phyloP scores from a whole-genome alignment of 352 stramenopile species.

The Thalassiosira delicatula region DNA sequence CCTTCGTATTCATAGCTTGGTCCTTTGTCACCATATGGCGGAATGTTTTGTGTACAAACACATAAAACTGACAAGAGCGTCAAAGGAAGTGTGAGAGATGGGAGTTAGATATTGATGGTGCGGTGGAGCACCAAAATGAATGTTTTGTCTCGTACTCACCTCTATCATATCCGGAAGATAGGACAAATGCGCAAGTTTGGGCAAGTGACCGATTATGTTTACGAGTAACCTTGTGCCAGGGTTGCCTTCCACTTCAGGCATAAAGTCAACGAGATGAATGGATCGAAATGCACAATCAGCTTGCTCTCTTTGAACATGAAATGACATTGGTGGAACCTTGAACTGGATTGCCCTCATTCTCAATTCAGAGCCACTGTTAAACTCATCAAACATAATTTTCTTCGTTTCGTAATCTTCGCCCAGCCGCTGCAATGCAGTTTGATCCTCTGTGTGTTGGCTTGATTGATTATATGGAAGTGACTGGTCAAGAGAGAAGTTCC shows the following conservation, averaged over 20 bases:
- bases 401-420: constrained; percentile 22
- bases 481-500: constrained; percentile 31
- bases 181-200: constrained; percentile 36
- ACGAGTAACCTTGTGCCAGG: neutral
- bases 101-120: too few relatives aligned
- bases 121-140: too few relatives aligned
- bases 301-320: constrained; percentile 15
- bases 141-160: constrained; percentile 25
- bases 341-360: constrained; percentile 40
- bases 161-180: constrained; percentile 48
- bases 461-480: constrained; percentile 29
- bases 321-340: constrained; percentile 28
- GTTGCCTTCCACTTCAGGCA: constrained; percentile 4
- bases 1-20: too few relatives aligned
- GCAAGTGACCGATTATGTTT: constrained; percentile 20
- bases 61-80: too few relatives aligned
- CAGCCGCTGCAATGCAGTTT: constrained; percentile 24
- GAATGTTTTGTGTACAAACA: too few relatives aligned
- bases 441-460: constrained; percentile 17
- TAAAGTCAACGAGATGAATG: constrained; percentile 28
- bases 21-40: too few relatives aligned
- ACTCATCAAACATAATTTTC: constrained; percentile 29
- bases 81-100: too few relatives aligned
- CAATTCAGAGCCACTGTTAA: constrained; percentile 38
- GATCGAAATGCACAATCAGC: constrained; percentile 20